Evolutionary conservation across 1,284 basidiomycete genomes (phyloP), one percentile per base, ranked within the genome.

Genomic region (Heimioporus retisporus): DNA sequence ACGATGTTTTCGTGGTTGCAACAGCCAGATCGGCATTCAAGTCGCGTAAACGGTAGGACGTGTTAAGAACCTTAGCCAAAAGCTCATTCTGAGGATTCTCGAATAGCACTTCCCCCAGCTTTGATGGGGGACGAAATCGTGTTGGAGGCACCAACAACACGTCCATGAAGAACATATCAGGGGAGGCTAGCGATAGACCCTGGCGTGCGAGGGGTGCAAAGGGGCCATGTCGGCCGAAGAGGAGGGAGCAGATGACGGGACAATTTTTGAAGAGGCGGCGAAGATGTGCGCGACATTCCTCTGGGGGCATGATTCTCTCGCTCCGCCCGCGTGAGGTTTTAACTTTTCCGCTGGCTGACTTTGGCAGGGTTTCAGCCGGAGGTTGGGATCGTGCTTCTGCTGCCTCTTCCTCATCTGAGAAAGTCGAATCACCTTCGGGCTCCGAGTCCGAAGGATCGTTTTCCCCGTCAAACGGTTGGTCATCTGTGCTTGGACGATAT

Each of bases 121-220:
- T 93, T 19, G 95, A 90, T 4, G 98, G 94, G 2, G 98, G 98
- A 55, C 98, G 91, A 86, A 99, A 99, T 55, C 97, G 93, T 13
- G 96, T 98, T 28, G 98, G 98, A 28, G 97, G 89, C 46, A 99
- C 94, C 42, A 96, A 90, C 43, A 99, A 79, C 63, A 95, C 96
- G 50, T 97, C 95, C 84, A 99, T 86, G 85, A 99, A 99, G 82
- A 99, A 99, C 88, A 98, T 96, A 78, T 98, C 97, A 57, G 96
- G 93, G 55, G 92, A 94, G 35, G 94, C 93, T 53, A 86, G 76
- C 21, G 89, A 89, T 15, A 92, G 78, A 55, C 85, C 86, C 44
- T 86, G 81, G 23, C 80, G 75, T 19, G 86, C 85, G 56, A 92
- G 77, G 40, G 84, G 84, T 13, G 93, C 88, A 74, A 96, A 94